A percentile compares a stretch with the other conserved stretches of the same genome.
These are phyloP conservation scores for Melaleuca alternifolia DNA, from an alignment of 345 rosid species.

Conservation along the genomic window DNA sequence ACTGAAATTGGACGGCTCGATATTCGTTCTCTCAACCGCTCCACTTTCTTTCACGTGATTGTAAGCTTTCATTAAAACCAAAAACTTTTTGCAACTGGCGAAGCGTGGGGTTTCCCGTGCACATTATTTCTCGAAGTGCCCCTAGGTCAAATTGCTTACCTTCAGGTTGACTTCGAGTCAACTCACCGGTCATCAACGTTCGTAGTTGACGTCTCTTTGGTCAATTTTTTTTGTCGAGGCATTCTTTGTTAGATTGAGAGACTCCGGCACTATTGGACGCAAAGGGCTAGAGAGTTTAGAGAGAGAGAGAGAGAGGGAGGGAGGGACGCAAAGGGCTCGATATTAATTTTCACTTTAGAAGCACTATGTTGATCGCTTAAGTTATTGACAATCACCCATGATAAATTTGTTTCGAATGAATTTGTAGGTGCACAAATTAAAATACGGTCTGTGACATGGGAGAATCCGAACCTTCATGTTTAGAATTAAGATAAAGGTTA, in stretches of 20 bases:
- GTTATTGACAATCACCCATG: background rate
- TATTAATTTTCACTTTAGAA: background rate
- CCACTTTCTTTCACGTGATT: background rate
- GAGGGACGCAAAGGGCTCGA: too few species aligned
- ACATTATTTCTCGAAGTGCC: background rate
- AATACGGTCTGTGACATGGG: too few species aligned
- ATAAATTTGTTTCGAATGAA: background rate
- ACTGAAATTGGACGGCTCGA: background rate
- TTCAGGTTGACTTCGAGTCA: background rate
- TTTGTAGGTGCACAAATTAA: too few species aligned
- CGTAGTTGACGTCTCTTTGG: background rate
- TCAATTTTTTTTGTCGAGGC: too few species aligned
- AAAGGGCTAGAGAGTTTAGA: too few species aligned
- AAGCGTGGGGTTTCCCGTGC: background rate
- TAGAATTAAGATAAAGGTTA: too few species aligned
- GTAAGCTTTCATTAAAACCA: background rate
- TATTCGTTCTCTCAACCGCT: background rate
- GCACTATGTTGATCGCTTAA: background rate
- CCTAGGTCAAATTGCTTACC: background rate
- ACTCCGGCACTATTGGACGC: too few species aligned
- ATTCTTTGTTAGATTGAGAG: too few species aligned
- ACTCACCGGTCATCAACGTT: background rate
- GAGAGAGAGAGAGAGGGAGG: too few species aligned
- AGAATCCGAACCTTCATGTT: too few species aligned
- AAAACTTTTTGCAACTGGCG: background rate